Percentiles rank a stretch among this genome's conserved stretches.
Evolutionary conservation across 306 rosid genomes (phyloP).

Genomic region (Ochetophila trinervis): DNA sequence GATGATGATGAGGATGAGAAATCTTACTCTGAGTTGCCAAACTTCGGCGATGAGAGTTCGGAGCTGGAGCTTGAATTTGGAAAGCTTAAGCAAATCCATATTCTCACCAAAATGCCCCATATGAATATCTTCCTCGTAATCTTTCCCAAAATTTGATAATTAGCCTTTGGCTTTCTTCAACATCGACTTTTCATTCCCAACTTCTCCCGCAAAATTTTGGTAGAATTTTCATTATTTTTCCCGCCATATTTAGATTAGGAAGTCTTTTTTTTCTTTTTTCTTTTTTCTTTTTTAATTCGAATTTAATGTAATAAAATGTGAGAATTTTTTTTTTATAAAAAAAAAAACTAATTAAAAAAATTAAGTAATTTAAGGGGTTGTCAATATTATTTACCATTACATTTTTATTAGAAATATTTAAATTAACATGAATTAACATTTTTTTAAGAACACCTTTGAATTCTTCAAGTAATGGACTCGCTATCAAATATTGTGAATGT

Average conservation of each 20-base stretch:
- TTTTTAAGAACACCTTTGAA: no score
- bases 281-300: no score
- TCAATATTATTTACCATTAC: no score
- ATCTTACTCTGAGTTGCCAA: conserved; percentile 63
- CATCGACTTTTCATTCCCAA: not conserved
- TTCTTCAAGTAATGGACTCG: no score
- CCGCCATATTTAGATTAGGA: not conserved
- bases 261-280: no score
- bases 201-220: not conserved
- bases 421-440: no score
- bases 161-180: not conserved
- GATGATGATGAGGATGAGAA: not conserved
- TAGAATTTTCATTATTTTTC: not conserved
- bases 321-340: no score
- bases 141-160: not conserved
- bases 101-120: conserved; percentile 23
- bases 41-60: conserved; percentile 59
- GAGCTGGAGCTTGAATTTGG: conserved; percentile 74
- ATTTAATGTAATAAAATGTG: no score
- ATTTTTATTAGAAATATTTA: no score
- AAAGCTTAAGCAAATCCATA: conserved; percentile 68
- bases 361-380: no score
- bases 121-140: not conserved
- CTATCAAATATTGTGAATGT: no score
- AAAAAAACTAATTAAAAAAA: no score